Evolutionary conservation across 192 early-diverging fungal genomes (phyloP).

Genomic region (Polychytrium aggregatum): DNA sequence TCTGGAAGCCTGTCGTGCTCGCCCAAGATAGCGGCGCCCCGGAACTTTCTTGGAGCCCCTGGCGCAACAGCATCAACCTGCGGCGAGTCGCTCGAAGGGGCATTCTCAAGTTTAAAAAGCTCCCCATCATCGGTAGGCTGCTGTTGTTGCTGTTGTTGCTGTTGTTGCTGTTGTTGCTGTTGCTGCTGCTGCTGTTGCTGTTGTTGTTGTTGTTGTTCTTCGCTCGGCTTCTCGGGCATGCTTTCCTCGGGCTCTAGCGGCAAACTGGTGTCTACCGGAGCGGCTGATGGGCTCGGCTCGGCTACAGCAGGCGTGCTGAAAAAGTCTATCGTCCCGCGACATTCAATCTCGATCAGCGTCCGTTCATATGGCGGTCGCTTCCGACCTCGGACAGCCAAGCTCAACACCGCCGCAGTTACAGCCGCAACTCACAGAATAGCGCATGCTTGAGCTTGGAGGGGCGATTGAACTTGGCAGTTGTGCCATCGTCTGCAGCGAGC

Average conservation of each 20-base stretch:
- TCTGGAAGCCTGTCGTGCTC: conserved; percentile 9
- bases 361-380: too few species aligned
- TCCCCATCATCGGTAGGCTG: neutral
- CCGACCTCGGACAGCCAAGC: too few species aligned
- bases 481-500: conserved; percentile 1
- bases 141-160: neutral
- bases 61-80: neutral
- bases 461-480: conserved; percentile 28
- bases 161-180: neutral
- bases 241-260: neutral
- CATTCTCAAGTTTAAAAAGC: neutral
- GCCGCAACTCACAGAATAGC: conserved; percentile 22
- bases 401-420: too few species aligned
- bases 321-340: neutral
- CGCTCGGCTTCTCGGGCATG: neutral
- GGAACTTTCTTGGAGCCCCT: neutral
- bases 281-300: too few species aligned
- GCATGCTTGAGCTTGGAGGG: conserved; percentile 35
- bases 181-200: neutral
- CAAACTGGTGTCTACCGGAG: too few species aligned
- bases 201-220: neutral
- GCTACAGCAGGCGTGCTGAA: neutral
- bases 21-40: neutral
- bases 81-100: neutral
- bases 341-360: neutral